Base-by-base conservation (phyloP, 2,329 filamentous ascomycete species). In the Aureobasidium subglaciale region DNA sequence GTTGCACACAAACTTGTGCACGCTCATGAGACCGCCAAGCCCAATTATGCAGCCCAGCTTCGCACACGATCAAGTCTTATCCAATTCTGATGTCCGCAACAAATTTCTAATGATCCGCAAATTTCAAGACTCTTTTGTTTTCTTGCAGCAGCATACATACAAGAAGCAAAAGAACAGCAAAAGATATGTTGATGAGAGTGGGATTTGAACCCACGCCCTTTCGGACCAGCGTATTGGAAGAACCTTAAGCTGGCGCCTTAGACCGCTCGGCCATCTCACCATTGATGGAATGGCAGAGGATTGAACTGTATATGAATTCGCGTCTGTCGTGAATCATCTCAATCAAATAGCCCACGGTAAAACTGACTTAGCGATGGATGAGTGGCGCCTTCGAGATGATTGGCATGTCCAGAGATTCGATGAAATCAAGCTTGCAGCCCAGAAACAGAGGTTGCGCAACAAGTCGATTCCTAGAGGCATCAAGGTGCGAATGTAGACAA, bases 251-350 rank as follows among this genome's bases (percentile, higher is more conserved):
- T 49, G 29, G 34, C 46, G 46, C 46, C 46, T 38, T 50, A 50
- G 43, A 50, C 46, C 46, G 46, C 46, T 50, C 46, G 46, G 46
- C 46, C 46, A 50, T 50, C 46, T 50, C 32, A 24, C 46, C 45
- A 3, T 20, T 38, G 22, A 8, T 27, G 45, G 25, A 10, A 46
- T 15, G 27, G 11, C 4, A 6, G 40, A 4, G 24, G n/a, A n/a
- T n/a, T n/a, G n/a, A n/a, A n/a, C n/a, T n/a, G n/a, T n/a, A n/a
- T n/a, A n/a, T n/a, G n/a, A n/a, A n/a, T n/a, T n/a, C n/a, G n/a
- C n/a, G n/a, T n/a, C n/a, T n/a, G n/a, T n/a, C n/a, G n/a, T n/a
- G n/a, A n/a, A n/a, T n/a, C n/a, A n/a, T n/a, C n/a, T n/a, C n/a
- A n/a, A n/a, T n/a, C n/a, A n/a, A n/a, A 43, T 29, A 13, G 7